A percentile compares a stretch with the other conserved stretches of the same genome.
Evolutionary conservation across 257 asterid genomes (phyloP).

Genomic region (Haberlea rhodopensis): DNA sequence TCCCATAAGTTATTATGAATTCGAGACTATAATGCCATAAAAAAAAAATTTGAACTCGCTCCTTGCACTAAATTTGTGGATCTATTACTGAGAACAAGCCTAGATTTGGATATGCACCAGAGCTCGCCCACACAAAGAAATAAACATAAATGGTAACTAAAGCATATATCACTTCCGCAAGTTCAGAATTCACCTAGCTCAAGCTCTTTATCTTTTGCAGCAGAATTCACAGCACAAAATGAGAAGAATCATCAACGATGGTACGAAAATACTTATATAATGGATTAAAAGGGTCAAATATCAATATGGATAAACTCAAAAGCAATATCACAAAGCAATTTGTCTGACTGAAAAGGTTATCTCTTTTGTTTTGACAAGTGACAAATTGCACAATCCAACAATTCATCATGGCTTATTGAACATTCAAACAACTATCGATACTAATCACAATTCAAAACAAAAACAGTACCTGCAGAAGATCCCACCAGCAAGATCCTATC

Average conservation of each 20-base stretch:
- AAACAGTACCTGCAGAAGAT: conserved; percentile 53
- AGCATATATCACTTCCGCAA: neutral
- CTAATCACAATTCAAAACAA: neutral
- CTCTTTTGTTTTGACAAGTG: no score
- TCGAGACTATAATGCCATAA: no score
- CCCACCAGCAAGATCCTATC: conserved; percentile 42
- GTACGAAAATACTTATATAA: neutral
- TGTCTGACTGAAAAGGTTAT: no score
- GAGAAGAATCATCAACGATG: neutral
- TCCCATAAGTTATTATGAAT: no score
- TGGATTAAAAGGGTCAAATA: no score
- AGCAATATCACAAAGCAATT: no score
- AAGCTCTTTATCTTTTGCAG: neutral
- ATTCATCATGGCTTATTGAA: no score
- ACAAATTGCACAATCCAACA: no score
- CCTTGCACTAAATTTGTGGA: neutral
- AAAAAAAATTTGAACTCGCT: no score
- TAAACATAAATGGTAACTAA: neutral
- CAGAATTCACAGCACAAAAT: neutral
- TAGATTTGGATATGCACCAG: neutral
- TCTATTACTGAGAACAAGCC: neutral
- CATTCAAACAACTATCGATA: no score
- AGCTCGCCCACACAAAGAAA: neutral
- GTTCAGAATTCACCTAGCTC: neutral
- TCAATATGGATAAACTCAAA: no score